phyloP scores from a whole-genome alignment of 208 protist genomes.

The Phytomonas francai region DNA sequence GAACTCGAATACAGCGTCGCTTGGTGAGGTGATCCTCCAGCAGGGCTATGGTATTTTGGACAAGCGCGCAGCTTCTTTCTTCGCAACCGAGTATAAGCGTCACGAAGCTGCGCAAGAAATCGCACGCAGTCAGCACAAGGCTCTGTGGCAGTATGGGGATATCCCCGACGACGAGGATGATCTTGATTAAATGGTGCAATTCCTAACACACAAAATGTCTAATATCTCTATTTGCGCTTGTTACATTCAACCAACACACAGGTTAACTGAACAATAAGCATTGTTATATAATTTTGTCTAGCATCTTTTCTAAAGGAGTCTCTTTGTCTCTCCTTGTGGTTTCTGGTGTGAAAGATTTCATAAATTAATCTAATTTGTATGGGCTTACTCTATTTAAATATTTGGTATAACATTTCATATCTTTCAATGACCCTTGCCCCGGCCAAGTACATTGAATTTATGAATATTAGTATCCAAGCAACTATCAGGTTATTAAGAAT shows the following conservation, averaged over 20 bases:
- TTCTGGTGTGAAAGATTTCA: background rate
- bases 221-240: background rate
- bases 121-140: conserved; percentile 73
- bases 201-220: background rate
- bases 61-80: conserved; percentile 26
- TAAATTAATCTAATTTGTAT: background rate
- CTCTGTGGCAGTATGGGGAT: conserved; percentile 83
- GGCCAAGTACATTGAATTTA: background rate
- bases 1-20: conserved; percentile 50
- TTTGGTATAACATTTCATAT: background rate
- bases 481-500: background rate
- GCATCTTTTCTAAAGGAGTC: background rate
- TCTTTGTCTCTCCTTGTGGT: background rate
- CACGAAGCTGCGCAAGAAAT: conserved; percentile 71
- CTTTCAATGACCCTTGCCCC: background rate
- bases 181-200: conserved; percentile 7
- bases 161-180: conserved; percentile 60
- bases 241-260: background rate
- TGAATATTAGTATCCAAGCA: background rate
- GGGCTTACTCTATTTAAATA: background rate
- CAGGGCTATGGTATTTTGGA: conserved; percentile 71
- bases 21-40: conserved; percentile 78
- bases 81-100: conserved; percentile 40
- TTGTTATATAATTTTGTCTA: background rate
- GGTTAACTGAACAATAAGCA: background rate